Base-by-base conservation (phyloP, 306 rosid species). In the Acacia melanoxylon region DNA sequence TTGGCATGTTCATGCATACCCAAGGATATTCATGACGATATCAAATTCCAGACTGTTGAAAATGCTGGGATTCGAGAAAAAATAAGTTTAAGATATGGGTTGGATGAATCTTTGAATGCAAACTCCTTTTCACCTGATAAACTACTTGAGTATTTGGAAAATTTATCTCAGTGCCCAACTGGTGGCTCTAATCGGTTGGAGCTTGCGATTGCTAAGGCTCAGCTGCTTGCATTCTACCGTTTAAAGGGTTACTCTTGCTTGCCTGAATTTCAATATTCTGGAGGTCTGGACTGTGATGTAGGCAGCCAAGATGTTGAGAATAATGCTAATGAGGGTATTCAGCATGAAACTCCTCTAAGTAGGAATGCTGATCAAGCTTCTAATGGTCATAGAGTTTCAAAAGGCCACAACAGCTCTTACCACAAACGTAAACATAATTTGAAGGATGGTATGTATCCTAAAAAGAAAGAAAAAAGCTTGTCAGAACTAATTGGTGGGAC, bases 141-240 rank as follows among this genome's bases (percentile, higher is more conserved):
- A 51, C 85, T 95, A 58, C 67, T 90, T 27, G 88, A 91, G 24
- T 92, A 85, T 63, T 3, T 91, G 78, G 89, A 86, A 84, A 86
- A 76, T 29, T 83, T 95, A 78, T 92, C 99, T 44, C 78, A 24
- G 88, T 88, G 81, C 27, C 93, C 99, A 52, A 85, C 86, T 44
- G 86, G 82, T 37, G 91, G 89, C 33, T 77, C 88, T 61, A 87
- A 91, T 71, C 87, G 88, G 20, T 79, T 95, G 88, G 99, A 90
- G 76, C 90, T 92, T 77, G 92, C 67, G 79, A 81, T 91, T 67
- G 97, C 98, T 31, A 93, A 87, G 91, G 97, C 98, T 79, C 99
- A 92, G 85, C 77, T 95, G 89, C 83, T 84, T 73, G 90, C 98
- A 78, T 92, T 91, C 81, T 74, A 84, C 80, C 96, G 91, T 52